Conservation (phyloP, 2,329 filamentous ascomycete genomes). For the Cladosporium phlei region DNA sequence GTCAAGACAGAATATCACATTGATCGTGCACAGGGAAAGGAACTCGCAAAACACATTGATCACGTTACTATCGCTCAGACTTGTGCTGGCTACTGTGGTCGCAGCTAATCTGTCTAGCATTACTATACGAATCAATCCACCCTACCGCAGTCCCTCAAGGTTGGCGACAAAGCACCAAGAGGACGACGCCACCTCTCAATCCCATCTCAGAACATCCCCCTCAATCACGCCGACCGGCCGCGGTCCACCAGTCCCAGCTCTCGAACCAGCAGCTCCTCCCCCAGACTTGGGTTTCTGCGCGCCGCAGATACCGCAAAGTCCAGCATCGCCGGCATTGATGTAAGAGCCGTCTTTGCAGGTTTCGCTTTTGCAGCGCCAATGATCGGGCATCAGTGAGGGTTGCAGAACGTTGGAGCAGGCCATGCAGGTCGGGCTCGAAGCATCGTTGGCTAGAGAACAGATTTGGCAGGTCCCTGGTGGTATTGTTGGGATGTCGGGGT, state of each 20-base stretch:
- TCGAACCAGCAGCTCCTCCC: background rate
- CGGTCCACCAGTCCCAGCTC: background rate
- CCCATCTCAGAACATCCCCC: conserved; percentile 31
- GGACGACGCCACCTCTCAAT: too few species aligned
- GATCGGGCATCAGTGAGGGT: conserved; percentile 45
- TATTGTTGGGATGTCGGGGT: background rate
- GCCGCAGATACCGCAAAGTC: conserved; percentile 66
- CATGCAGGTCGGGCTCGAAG: conserved; percentile 54
- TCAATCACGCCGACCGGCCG: conserved; percentile 24
- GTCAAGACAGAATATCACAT: too few species aligned
- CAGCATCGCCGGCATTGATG: conserved; percentile 64
- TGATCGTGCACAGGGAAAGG: too few species aligned
- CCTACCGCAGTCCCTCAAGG: too few species aligned
- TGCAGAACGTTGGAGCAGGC: conserved; percentile 68
- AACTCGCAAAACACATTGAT: too few species aligned
- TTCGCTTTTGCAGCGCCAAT: conserved; percentile 61
- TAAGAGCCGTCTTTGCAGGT: conserved; percentile 56
- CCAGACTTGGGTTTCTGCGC: conserved; percentile 24
- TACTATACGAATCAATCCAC: too few species aligned
- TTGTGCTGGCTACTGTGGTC: too few species aligned
- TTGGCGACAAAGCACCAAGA: too few species aligned
- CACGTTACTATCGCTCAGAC: too few species aligned
- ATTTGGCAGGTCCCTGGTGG: conserved; percentile 44
- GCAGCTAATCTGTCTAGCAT: too few species aligned
- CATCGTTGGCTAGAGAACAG: conserved; percentile 64